Evolutionary conservation across 805 yeast genomes (phyloP), one percentile per base, ranked within the genome.

Genomic region (Nakazawaea molendinolei): DNA sequence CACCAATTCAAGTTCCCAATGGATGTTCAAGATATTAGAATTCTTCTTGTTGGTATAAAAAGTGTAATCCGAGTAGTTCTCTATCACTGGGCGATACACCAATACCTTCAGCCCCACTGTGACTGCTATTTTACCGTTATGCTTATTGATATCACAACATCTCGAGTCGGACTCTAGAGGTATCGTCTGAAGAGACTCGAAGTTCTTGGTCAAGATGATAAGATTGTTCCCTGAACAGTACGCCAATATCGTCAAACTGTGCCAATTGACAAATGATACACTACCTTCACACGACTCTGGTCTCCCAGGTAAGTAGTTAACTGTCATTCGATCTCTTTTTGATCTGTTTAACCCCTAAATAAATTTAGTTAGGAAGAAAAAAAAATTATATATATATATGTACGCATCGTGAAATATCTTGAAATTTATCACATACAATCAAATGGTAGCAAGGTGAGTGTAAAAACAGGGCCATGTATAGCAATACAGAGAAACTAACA

Each of bases 191-290:
- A 87, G 58, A 42, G 80, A 60, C 17, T 60, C 56, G 40, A 67
- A 61, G 31, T 68, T 62, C 41, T 71, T 68, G 6, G 80, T 65
- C 3, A 79, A 52, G 4, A 83, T 69, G 23, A 90, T 82, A 45
- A 90, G 63, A 53, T 86, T 86, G 58, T 86, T 86, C 1, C 95
- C 97, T 1, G 96, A 85, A 40, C 87, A 83, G 53, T 90, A 90
- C 1, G 76, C 77, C 23, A 83, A 58, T 2, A 86, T 56, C 34
- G 75, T 71, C 41, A 74, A 75, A 8, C 66, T 65, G 38, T 74
- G 75, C 95, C 95, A 86, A 25, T 61, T 58, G 5, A 67, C 71
- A 41, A 76, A 79, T 27, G 74, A 63, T 17, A 76, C 70, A 1
- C 86, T 62, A 44, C 71, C 72, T 10, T 63, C 65, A 1, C 72